Conservation (phyloP, 768 basidiomycete species). For the Trametes villosa region DNA sequence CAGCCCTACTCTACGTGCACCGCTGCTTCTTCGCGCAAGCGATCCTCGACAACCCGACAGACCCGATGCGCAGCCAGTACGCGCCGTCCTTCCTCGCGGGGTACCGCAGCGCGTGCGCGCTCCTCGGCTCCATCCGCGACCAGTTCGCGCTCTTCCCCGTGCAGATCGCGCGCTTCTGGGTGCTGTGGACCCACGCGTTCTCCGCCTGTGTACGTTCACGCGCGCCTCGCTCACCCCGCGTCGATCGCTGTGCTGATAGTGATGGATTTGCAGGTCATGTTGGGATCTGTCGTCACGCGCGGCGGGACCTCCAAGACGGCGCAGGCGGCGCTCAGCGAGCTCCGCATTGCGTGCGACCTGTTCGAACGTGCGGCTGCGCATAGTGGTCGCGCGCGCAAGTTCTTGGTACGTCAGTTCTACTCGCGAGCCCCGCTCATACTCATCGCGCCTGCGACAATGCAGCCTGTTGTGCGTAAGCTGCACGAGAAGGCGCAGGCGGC, state of each 20-base stretch:
- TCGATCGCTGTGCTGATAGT: constrained; percentile 47
- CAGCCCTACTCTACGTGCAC: constrained; percentile 70
- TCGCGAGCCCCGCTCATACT: no score
- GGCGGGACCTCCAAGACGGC: constrained; percentile 69
- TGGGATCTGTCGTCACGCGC: constrained; percentile 77
- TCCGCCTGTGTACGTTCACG: constrained; percentile 48
- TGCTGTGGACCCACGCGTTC: constrained; percentile 62
- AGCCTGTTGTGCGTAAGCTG: constrained; percentile 71
- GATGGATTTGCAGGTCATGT: constrained; percentile 59
- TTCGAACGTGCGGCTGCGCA: constrained; percentile 64
- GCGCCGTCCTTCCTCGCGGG: constrained; percentile 75
- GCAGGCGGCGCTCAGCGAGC: constrained; percentile 67
- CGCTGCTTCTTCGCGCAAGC: constrained; percentile 73
- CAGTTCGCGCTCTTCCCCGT: constrained; percentile 62
- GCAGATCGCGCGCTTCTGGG: constrained; percentile 65
- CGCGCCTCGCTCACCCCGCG: constrained; percentile 53
- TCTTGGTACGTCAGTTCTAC: constrained; percentile 55
- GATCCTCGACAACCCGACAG: constrained; percentile 64
- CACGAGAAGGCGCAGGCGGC: constrained; percentile 62
- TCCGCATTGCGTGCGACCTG: constrained; percentile 63
- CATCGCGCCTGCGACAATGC: not conserved
- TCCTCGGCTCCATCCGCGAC: constrained; percentile 52
- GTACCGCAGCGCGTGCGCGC: constrained; percentile 71
- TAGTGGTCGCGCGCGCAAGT: constrained; percentile 72
- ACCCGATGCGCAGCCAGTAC: constrained; percentile 70